A percentile compares a stretch with the other conserved stretches of the same genome.
phyloP scores from a whole-genome alignment of 2,329 filamentous ascomycete species.

The Blastomyces silverae region DNA sequence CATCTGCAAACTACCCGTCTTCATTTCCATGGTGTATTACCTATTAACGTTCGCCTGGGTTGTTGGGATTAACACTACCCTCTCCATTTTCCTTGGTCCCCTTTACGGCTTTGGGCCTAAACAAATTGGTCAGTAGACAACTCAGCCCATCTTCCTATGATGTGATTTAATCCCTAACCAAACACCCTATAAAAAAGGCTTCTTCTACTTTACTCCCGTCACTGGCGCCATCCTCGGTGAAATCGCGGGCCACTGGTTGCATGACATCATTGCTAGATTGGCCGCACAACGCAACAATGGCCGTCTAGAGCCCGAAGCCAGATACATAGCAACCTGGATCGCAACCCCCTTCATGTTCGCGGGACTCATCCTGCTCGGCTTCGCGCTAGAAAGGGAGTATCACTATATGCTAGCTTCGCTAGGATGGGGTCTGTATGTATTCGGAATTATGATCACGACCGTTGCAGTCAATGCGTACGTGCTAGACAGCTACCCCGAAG shows the following conservation, averaged over 20 bases:
- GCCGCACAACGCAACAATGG: conserved; percentile 46
- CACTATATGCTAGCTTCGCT: conserved; percentile 48
- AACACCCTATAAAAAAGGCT: conserved; percentile 27
- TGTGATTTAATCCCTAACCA: background rate
- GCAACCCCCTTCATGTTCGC: conserved; percentile 46
- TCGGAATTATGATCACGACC: conserved; percentile 51
- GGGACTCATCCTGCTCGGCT: conserved; percentile 49
- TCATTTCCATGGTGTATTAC: conserved; percentile 35
- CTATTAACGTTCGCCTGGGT: conserved; percentile 40
- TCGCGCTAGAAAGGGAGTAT: conserved; percentile 45
- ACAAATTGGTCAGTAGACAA: conserved; percentile 41
- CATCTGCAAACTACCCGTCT: conserved; percentile 36
- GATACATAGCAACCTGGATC: conserved; percentile 46
- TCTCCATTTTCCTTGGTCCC: conserved; percentile 47
- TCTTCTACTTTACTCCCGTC: conserved; percentile 55
- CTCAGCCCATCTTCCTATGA: background rate
- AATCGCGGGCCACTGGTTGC: conserved; percentile 50
- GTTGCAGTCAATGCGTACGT: conserved; percentile 49
- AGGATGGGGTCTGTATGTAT: conserved; percentile 51
- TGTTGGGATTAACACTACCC: conserved; percentile 51
- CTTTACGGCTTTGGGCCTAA: conserved; percentile 48
- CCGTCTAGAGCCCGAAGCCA: conserved; percentile 52
- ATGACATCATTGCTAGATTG: conserved; percentile 45
- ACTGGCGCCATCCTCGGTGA: conserved; percentile 51
- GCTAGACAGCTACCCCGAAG: conserved; percentile 51